Conservation (phyloP, 1,284 basidiomycete species). For the Phenoliferia sp. region DNA sequence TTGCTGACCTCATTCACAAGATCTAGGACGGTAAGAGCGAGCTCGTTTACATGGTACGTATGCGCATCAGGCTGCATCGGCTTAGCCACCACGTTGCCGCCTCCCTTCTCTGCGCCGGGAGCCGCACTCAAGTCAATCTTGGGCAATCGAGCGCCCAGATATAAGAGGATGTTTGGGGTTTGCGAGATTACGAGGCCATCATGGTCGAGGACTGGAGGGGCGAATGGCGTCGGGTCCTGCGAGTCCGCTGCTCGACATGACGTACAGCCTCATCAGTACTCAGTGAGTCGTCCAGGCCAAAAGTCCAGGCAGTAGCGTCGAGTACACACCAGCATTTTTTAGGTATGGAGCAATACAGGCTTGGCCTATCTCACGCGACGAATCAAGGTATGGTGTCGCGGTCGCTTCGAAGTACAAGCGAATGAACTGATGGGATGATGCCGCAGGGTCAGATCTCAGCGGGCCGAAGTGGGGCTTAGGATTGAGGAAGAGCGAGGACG, state of each 20-base stretch:
- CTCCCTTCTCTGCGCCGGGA: constrained; percentile 11
- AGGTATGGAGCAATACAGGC: constrained; percentile 13
- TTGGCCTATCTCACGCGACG: constrained; percentile 13
- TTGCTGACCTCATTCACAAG: constrained; percentile 46
- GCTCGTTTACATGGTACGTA: constrained; percentile 41
- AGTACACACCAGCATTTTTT: too few species aligned
- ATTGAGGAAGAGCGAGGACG: not conserved
- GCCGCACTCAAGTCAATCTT: constrained; percentile 41
- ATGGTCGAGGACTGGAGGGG: constrained; percentile 40
- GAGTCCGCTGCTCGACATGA: too few species aligned
- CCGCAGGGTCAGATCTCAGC: not conserved
- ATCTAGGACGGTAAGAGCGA: constrained; percentile 49
- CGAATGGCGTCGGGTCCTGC: constrained; percentile 39
- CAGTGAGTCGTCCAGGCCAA: too few species aligned
- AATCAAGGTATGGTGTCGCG: constrained; percentile 18
- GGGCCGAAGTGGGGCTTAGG: not conserved
- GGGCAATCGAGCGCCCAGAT: constrained; percentile 43
- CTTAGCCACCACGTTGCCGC: constrained; percentile 44
- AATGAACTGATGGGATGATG: constrained; percentile 13
- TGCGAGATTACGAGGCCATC: constrained; percentile 33
- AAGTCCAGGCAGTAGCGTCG: too few species aligned
- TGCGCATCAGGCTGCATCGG: constrained; percentile 49
- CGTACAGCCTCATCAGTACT: too few species aligned
- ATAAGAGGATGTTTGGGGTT: constrained; percentile 38
- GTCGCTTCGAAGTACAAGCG: constrained; percentile 28